Evolutionary conservation across 345 rosid genomes (phyloP), one percentile per base, ranked within the genome.

Genomic region (Anacardium occidentale): DNA sequence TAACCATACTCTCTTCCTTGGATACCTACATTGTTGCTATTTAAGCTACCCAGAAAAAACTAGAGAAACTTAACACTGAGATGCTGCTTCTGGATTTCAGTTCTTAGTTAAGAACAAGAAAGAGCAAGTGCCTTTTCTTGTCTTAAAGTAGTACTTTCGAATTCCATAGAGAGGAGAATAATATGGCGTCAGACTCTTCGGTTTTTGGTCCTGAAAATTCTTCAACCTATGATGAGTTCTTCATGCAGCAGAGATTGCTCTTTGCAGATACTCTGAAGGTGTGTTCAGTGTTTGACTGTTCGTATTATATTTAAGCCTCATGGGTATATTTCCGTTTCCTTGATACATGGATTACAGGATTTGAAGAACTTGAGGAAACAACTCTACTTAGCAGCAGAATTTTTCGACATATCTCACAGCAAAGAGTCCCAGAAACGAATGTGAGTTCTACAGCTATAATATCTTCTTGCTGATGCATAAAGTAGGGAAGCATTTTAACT

Each of bases 371-470:
- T 94, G 62, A 87, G 89, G 80, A 77, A 85, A 68, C 98, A 94
- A 60, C 70, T 94, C 53, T 90, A 88, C 84, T 87, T 88, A 21
- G 98, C 97, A 14, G 98, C 98, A 37, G 94, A 94, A 20, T 85
- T 90, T 77, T 92, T 89, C 69, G 98, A 94, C 81, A 42, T 66
- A n/a, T 86, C 91, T 66, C 89, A 89, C 79, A 61, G 61, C 57
- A 70, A 84, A 72, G 87, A 87, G 57, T 85, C 81, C 10, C 88
- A 85, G 74, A 94, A 92, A 80, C 83, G 88, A 74, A 64, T 83
- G 98, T 89, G 79, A 90, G 80, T 62, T 44, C 11, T 32, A 32
- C 22, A 24, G 1, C 52, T 50, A 0, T 2, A 40, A 45, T 37
- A n/a, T n/a, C n/a, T n/a, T n/a, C n/a, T n/a, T n/a, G n/a, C n/a